Percentiles rank a stretch among this genome's conserved stretches.
phyloP scores from a whole-genome alignment of 2,329 filamentous ascomycete genomes.

The Colletotrichum melonis region DNA sequence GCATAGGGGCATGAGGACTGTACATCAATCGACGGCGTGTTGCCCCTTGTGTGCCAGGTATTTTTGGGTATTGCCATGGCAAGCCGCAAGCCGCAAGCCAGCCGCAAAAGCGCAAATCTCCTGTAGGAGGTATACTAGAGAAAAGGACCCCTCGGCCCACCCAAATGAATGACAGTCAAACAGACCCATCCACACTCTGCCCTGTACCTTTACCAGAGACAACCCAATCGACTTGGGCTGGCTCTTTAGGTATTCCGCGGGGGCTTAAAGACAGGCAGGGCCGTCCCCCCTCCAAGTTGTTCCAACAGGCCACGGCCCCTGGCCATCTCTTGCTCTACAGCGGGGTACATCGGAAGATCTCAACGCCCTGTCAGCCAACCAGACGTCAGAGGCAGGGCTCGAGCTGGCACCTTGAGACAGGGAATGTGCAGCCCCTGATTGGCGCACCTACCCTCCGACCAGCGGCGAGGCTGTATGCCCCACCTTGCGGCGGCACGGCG shows the following conservation, averaged over 20 bases:
- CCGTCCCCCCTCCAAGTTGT: slow-evolving; percentile 8
- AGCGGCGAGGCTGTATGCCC: slow-evolving; percentile 19
- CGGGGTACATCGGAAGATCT: slow-evolving; percentile 21
- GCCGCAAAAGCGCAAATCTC: neutral
- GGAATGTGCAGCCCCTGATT: slow-evolving; percentile 25
- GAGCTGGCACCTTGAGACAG: slow-evolving; percentile 9
- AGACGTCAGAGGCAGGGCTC: slow-evolving; percentile 1
- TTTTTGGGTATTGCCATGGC: slow-evolving; percentile 27
- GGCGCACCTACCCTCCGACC: slow-evolving; percentile 25
- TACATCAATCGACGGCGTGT: slow-evolving; percentile 27
- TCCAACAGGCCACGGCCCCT: slow-evolving; percentile 2
- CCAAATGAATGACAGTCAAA: neutral
- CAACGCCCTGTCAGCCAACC: slow-evolving; percentile 18
- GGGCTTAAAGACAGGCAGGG: neutral
- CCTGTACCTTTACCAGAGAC: neutral
- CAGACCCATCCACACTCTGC: neutral
- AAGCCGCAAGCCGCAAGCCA: neutral
- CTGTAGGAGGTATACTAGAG: neutral
- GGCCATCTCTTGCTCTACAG: slow-evolving; percentile 7
- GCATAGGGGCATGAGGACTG: slow-evolving; percentile 10
- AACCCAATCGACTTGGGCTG: neutral
- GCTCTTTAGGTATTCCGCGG: slow-evolving; percentile 3
- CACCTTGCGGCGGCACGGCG: slow-evolving; percentile 14
- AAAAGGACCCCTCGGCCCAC: slow-evolving; percentile 27
- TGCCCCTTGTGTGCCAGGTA: slow-evolving; percentile 27